These are phyloP conservation scores for Cucumis melo DNA, from an alignment of 306 rosid genomes.

Conservation along the genomic window DNA sequence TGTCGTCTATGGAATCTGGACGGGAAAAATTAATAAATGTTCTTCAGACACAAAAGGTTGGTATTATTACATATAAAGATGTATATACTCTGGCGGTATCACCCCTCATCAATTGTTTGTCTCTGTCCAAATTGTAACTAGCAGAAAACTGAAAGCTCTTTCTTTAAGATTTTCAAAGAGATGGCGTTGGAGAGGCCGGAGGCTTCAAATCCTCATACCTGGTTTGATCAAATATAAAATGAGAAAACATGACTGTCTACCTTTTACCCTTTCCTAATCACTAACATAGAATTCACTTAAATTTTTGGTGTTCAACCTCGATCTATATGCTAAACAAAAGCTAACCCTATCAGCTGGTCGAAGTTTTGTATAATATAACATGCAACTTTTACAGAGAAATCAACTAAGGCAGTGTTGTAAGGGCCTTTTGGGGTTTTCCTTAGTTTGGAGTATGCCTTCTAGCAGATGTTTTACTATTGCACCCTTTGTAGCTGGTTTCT, in stretches of 20 bases:
- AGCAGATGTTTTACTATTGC: too few species aligned
- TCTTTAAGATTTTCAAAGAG: slow-evolving; percentile 4
- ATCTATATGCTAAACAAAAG: neutral
- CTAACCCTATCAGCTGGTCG: neutral
- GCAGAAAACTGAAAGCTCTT: neutral
- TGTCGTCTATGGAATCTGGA: slow-evolving; percentile 1
- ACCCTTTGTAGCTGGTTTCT: too few species aligned
- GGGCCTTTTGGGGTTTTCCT: too few species aligned
- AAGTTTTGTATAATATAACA: neutral
- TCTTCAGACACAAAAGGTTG: neutral
- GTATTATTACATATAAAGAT: neutral
- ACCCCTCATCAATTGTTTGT: neutral
- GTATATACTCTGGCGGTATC: neutral
- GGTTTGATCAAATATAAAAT: slow-evolving; percentile 3
- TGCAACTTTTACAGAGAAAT: neutral
- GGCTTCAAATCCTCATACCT: slow-evolving; percentile 97
- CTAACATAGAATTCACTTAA: neutral
- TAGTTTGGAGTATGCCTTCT: too few species aligned
- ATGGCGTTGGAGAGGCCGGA: slow-evolving; percentile 69
- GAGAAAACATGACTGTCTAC: neutral
- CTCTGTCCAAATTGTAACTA: neutral
- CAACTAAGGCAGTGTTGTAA: neutral
- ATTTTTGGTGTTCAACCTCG: neutral
- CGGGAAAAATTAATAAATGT: neutral
- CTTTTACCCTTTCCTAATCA: neutral